Evolutionary conservation across 2,329 filamentous ascomycete species (phyloP).

Genomic region (Pochonia chlamydosporia): DNA sequence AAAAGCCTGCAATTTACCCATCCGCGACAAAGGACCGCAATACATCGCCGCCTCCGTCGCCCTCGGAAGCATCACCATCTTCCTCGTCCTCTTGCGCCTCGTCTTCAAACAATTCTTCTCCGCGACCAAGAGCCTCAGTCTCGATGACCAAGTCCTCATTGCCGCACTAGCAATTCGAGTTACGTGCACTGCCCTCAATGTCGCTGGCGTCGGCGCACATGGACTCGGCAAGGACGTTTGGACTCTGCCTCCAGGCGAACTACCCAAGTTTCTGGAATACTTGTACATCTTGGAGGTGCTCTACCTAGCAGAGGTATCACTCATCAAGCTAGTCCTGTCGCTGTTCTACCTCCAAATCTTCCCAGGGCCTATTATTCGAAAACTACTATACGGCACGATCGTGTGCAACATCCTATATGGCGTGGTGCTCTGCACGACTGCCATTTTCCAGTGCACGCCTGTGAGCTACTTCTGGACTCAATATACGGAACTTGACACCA

Average conservation of each 20-base stretch:
- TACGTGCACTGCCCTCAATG: too few relatives aligned
- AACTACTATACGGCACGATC: neutral
- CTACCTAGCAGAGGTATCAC: neutral
- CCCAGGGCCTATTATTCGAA: neutral
- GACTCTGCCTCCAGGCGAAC: neutral
- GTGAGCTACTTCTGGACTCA: conserved; percentile 1
- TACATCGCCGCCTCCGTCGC: too few relatives aligned
- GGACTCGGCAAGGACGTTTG: conserved; percentile 1
- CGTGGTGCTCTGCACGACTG: neutral
- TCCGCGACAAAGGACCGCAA: too few relatives aligned
- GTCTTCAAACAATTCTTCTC: too few relatives aligned
- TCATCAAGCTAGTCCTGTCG: conserved; percentile 2
- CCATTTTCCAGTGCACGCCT: conserved; percentile 1
- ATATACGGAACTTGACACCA: neutral
- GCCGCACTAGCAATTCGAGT: too few relatives aligned
- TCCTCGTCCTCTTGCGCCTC: too few relatives aligned
- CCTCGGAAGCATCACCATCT: too few relatives aligned
- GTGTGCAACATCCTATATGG: neutral
- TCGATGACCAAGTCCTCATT: too few relatives aligned
- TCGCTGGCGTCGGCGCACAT: neutral
- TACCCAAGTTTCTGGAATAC: neutral
- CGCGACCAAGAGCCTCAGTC: too few relatives aligned
- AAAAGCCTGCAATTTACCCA: neutral
- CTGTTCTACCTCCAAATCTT: conserved; percentile 2
- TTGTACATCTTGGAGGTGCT: conserved; percentile 3